Conservation (phyloP, 2,329 filamentous ascomycete species). For the Geosmithia flava region DNA sequence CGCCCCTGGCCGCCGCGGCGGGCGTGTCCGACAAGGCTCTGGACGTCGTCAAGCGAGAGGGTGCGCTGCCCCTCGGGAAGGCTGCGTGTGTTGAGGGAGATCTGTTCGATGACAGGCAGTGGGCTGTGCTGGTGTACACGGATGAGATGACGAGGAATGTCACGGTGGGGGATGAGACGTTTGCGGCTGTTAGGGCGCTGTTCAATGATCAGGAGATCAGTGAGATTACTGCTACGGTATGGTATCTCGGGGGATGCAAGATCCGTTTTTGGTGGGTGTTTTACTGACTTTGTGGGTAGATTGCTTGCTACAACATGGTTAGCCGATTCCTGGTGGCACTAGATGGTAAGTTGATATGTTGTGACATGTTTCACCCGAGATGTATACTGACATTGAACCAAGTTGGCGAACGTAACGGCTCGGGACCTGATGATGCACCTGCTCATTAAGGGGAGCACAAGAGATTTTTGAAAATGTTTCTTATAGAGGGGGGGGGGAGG, state of each 20-base stretch:
- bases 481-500: conserved; percentile 2
- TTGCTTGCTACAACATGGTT: conserved; percentile 74
- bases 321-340: conserved; percentile 73
- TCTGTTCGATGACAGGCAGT: conserved; percentile 44
- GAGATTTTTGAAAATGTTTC: neutral
- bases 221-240: conserved; percentile 67
- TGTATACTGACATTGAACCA: neutral
- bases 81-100: conserved; percentile 7
- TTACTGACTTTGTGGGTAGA: conserved; percentile 16
- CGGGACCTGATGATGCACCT: conserved; percentile 30
- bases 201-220: conserved; percentile 65
- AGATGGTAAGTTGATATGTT: conserved; percentile 42
- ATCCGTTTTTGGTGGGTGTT: no score
- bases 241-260: no score
- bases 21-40: conserved; percentile 43
- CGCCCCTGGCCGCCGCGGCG: conserved; percentile 48
- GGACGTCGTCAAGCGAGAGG: conserved; percentile 25
- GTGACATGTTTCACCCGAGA: no score
- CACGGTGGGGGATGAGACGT: conserved; percentile 55
- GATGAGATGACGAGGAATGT: conserved; percentile 77
- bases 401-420: conserved; percentile 47
- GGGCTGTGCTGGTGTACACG: conserved; percentile 59
- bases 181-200: conserved; percentile 44
- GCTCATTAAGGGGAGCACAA: conserved; percentile 14
- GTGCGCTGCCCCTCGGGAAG: conserved; percentile 6